Percentiles rank a stretch among this genome's conserved stretches.
phyloP scores from a whole-genome alignment of 768 basidiomycete genomes.

The Tylopilus vinaceipallidus region DNA sequence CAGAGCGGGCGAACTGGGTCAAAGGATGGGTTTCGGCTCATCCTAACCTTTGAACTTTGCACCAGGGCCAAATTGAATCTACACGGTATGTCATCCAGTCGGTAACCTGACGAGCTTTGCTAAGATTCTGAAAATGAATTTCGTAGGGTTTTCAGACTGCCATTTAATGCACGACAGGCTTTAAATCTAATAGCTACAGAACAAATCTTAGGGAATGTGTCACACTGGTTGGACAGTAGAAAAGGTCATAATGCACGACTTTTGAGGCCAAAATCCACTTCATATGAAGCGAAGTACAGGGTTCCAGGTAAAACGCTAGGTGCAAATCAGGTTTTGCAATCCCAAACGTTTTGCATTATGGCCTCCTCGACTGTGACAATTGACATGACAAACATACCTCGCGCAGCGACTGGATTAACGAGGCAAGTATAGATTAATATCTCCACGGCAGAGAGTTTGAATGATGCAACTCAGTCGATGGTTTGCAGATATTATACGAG shows the following conservation, averaged over 20 bases:
- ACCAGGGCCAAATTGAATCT: not conserved
- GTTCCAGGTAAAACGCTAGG: slow-evolving; percentile 4
- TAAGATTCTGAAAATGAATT: slow-evolving; percentile 2
- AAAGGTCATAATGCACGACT: slow-evolving; percentile 30
- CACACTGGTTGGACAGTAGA: slow-evolving; percentile 11
- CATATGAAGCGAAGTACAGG: slow-evolving; percentile 4
- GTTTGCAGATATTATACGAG: not conserved
- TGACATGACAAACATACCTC: slow-evolving; percentile 18
- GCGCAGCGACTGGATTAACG: not conserved
- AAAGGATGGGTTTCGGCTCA: slow-evolving; percentile 9
- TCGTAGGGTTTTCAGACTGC: not conserved
- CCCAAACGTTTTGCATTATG: slow-evolving; percentile 29
- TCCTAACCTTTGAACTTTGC: slow-evolving; percentile 9
- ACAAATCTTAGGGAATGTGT: not conserved
- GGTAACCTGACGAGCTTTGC: not conserved
- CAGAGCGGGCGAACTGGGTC: slow-evolving; percentile 23
- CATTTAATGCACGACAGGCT: not conserved
- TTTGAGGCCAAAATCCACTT: slow-evolving; percentile 19
- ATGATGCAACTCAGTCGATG: not conserved
- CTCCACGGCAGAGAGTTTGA: not conserved
- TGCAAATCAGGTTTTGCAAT: slow-evolving; percentile 16
- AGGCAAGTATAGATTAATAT: not conserved
- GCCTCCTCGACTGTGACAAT: slow-evolving; percentile 15
- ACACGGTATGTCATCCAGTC: not conserved
- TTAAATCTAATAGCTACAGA: slow-evolving; percentile 9